Base-by-base conservation (phyloP, 1,284 basidiomycete genomes). In the Schizophyllum amplum region DNA sequence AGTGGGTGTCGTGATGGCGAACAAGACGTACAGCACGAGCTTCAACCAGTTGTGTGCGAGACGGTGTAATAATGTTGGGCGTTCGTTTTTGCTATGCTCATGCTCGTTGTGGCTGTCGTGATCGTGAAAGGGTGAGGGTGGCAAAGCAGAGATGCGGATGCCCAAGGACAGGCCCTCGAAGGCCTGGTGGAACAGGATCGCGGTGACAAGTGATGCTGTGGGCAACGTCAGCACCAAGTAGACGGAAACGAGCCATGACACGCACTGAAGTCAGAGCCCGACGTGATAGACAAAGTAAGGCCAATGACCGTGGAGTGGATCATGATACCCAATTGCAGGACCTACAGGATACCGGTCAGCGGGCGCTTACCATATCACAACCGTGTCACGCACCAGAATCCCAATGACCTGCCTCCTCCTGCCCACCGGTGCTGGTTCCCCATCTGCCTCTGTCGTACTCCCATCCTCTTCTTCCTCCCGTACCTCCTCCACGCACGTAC, bases 251-350 rank as follows among this genome's bases (percentile, higher is more conserved):
- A 4, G 58, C 54, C 53, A 24, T n/a, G 60, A 7, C 17, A 76
- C 84, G 57, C 59, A 88, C 86, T 78, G 61, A 91, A 90, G 59
- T 90, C 86, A 1, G 80, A 64, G 11, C 87, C 84, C 4, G 77
- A 74, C 1, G 85, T 80, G 57, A 90, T 82, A 1, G 85, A 78
- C 21, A 90, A 71, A 2, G 87, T 90, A 17, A 90, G 68, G 1
- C 87, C 87, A 56, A 90, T 87, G 21, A 90, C 83, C n/a, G 87
- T 69, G 0, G 87, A 89, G 62, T 90, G 88, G n/a, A 90, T 79
- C 85, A 89, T 87, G 60, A 90, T 90, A 25, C 87, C 87, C 1
- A 87, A 65, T 79, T 90, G 86, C 9, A 90, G 71, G 25, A 90
- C 82, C 86, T 88, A n/a, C n/a, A n/a, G 6, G 4, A 50, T 5